Evolutionary conservation across 2,329 filamentous ascomycete genomes (phyloP).

Genomic region (Trichoderma semiorbis): DNA sequence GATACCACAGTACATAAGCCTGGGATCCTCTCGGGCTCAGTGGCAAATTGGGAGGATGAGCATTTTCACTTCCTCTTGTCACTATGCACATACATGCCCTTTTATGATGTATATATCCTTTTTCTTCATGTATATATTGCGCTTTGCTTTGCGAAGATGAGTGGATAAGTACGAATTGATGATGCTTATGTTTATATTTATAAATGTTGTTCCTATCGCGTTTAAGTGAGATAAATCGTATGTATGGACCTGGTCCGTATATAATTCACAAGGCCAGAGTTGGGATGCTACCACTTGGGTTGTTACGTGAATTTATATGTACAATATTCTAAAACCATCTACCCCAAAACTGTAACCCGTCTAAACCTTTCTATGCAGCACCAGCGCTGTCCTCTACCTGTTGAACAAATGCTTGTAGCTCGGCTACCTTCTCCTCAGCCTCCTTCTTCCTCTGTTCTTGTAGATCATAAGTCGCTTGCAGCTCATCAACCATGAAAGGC

Average conservation of each 20-base stretch:
- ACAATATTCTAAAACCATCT: neutral
- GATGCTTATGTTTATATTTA: neutral
- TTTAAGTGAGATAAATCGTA: neutral
- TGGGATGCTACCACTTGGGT: neutral
- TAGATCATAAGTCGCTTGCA: slow-evolving; percentile 35
- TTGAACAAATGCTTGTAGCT: slow-evolving; percentile 8
- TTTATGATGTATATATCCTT: slow-evolving; percentile 12
- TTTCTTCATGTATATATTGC: slow-evolving; percentile 20
- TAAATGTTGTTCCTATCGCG: neutral
- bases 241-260: rapidly evolving
- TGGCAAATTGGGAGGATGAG: neutral
- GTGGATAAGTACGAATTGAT: neutral
- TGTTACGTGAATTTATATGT: neutral
- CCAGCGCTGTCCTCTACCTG: slow-evolving; percentile 10
- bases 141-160: neutral
- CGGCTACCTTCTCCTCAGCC: slow-evolving; percentile 21
- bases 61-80: neutral
- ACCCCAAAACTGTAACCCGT: neutral
- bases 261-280: neutral
- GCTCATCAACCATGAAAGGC: slow-evolving; percentile 38
- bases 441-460: slow-evolving; percentile 29
- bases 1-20: slow-evolving; percentile 6
- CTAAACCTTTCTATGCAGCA: neutral
- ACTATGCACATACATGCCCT: neutral
- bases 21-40: neutral